phyloP scores from a whole-genome alignment of 2,329 filamentous ascomycete species.

The Scedosporium boydii region DNA sequence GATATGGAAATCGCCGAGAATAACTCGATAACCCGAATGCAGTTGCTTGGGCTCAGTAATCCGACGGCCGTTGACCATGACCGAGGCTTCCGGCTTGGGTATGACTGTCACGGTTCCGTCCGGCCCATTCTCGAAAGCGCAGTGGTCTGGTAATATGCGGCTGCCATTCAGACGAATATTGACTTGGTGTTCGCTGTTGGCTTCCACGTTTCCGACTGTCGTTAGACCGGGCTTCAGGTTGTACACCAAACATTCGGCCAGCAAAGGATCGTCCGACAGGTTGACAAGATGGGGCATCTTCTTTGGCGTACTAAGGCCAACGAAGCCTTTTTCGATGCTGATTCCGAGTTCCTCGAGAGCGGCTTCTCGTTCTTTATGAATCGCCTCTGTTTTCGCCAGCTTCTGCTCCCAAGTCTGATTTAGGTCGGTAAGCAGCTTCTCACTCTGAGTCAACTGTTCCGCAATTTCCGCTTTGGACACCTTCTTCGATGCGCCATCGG shows the following conservation, averaged over 20 bases:
- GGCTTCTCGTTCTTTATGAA: constrained; percentile 93
- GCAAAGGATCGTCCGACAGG: constrained; percentile 82
- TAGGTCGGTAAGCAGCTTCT: constrained; percentile 89
- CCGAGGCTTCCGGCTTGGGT: constrained; percentile 81
- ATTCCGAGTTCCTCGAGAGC: constrained; percentile 95
- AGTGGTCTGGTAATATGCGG: constrained; percentile 86
- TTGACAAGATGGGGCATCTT: constrained; percentile 99
- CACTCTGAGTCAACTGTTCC: constrained; percentile 89
- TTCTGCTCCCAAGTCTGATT: constrained; percentile 99
- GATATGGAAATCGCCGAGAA: constrained; percentile 96
- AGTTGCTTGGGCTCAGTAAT: constrained; percentile 79
- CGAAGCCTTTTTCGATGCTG: constrained; percentile 96
- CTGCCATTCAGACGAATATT: constrained; percentile 93
- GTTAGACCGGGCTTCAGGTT: constrained; percentile 95
- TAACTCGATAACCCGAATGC: constrained; percentile 87
- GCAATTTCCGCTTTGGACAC: constrained; percentile 98
- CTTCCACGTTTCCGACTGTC: constrained; percentile 88
- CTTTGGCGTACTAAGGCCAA: constrained; percentile 91
- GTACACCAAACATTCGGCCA: constrained; percentile 94
- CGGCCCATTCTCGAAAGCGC: constrained; percentile 76
- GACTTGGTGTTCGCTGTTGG: constrained; percentile 61
- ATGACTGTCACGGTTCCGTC: constrained; percentile 90
- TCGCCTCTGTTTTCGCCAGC: constrained; percentile 85
- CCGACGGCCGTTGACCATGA: constrained; percentile 95
- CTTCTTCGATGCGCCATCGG: constrained; percentile 82